phyloP scores from a whole-genome alignment of 2,329 filamentous ascomycete genomes.

The Kalmusia sp. region DNA sequence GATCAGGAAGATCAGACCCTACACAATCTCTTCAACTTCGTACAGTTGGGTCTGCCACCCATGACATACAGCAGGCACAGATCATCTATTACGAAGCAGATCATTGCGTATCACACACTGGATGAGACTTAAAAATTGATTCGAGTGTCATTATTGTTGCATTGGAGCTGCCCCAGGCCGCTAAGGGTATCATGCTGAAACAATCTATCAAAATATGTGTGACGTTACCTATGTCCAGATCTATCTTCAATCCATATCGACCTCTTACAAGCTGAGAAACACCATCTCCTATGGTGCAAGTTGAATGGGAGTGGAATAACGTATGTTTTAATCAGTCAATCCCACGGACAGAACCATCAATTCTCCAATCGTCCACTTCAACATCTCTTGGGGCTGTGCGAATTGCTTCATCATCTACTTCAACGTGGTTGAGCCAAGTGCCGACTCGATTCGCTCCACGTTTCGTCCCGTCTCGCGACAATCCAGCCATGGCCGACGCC shows the following conservation, averaged over 20 bases:
- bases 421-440: constrained; percentile 47
- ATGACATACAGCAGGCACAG: no score
- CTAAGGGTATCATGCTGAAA: constrained; percentile 16
- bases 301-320: neutral
- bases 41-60: no score
- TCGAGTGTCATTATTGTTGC: neutral
- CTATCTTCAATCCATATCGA: neutral
- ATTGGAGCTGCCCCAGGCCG: neutral
- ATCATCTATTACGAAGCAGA: no score
- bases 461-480: constrained; percentile 44
- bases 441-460: constrained; percentile 46
- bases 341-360: constrained; percentile 44
- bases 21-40: neutral
- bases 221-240: neutral
- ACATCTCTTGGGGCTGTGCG: constrained; percentile 38
- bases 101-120: no score
- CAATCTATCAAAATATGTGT: constrained; percentile 5
- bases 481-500: constrained; percentile 46
- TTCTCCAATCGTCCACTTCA: constrained; percentile 45
- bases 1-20: no score
- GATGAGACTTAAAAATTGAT: no score
- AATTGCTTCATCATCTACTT: constrained; percentile 45
- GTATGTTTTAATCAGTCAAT: constrained; percentile 34
- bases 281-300: constrained; percentile 1
- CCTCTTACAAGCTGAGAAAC: neutral